phyloP scores from a whole-genome alignment of 2,329 filamentous ascomycete species.

The Coniochaeta prunicola region DNA sequence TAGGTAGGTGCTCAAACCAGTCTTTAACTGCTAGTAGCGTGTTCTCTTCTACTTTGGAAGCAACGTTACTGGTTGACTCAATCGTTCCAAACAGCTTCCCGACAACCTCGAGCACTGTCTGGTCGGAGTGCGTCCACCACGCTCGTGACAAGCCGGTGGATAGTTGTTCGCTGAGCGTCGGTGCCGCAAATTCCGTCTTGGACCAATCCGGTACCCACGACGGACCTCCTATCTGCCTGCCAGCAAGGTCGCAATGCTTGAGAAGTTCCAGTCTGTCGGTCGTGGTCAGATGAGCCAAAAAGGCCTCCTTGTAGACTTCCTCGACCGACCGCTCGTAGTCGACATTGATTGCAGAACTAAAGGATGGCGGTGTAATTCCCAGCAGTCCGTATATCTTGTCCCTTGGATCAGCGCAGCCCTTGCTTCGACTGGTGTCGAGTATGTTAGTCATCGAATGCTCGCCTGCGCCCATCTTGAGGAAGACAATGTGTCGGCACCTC shows the following conservation, averaged over 20 bases:
- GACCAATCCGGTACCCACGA: conserved; percentile 6
- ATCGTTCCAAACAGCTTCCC: neutral
- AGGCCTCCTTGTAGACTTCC: conserved; percentile 1
- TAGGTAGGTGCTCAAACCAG: neutral
- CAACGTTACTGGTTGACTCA: neutral
- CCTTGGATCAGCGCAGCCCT: conserved; percentile 1
- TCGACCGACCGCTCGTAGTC: neutral
- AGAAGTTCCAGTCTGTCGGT: conserved; percentile 1
- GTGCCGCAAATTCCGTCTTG: neutral
- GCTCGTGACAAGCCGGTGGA: conserved; percentile 2
- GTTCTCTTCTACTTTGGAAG: neutral
- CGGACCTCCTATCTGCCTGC: neutral
- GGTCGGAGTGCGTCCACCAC: neutral
- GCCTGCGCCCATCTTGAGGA: neutral
- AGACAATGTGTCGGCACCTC: neutral
- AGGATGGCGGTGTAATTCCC: conserved; percentile 1
- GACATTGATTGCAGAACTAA: neutral
- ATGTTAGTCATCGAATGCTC: neutral
- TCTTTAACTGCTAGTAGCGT: conserved; percentile 2
- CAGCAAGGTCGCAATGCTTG: neutral
- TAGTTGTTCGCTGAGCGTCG: neutral
- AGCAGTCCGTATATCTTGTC: conserved; percentile 5
- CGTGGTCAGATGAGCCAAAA: neutral
- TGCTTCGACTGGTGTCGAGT: neutral
- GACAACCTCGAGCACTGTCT: neutral